These are phyloP conservation scores for Plectosphaerella cucumerina DNA, from an alignment of 2,329 filamentous ascomycete species.

Conservation along the genomic window DNA sequence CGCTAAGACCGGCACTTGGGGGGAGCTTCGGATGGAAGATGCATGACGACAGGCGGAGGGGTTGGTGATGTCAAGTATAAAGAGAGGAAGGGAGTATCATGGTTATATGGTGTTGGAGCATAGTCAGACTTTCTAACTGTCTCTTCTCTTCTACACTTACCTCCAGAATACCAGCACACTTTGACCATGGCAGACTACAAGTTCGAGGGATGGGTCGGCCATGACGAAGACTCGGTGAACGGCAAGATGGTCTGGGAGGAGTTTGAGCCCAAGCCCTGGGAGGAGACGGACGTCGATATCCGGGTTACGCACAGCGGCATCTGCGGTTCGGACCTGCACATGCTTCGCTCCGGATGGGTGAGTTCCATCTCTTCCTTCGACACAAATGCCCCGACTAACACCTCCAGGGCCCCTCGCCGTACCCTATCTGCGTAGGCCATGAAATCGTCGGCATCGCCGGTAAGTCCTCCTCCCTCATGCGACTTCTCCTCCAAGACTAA, in stretches of 20 bases:
- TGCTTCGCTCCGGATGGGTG: slow-evolving; percentile 51
- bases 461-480: no score
- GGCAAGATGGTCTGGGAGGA: slow-evolving; percentile 52
- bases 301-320: slow-evolving; percentile 62
- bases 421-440: slow-evolving; percentile 14
- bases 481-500: no score
- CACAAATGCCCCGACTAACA: slow-evolving; percentile 50
- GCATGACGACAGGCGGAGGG: no score
- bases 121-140: no score
- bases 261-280: slow-evolving; percentile 60
- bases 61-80: no score
- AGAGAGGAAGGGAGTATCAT: no score
- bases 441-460: slow-evolving; percentile 43
- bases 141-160: no score
- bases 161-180: neutral
- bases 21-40: no score
- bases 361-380: slow-evolving; percentile 9
- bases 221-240: slow-evolving; percentile 32
- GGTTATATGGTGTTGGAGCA: no score
- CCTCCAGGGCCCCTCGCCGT: slow-evolving; percentile 34
- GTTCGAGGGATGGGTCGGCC: slow-evolving; percentile 48
- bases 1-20: no score
- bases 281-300: slow-evolving; percentile 63
- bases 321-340: slow-evolving; percentile 60
- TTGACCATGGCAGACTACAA: slow-evolving; percentile 27